Conservation (phyloP, 1,139 yeast genomes). For the Geotrichum bryndzae region DNA sequence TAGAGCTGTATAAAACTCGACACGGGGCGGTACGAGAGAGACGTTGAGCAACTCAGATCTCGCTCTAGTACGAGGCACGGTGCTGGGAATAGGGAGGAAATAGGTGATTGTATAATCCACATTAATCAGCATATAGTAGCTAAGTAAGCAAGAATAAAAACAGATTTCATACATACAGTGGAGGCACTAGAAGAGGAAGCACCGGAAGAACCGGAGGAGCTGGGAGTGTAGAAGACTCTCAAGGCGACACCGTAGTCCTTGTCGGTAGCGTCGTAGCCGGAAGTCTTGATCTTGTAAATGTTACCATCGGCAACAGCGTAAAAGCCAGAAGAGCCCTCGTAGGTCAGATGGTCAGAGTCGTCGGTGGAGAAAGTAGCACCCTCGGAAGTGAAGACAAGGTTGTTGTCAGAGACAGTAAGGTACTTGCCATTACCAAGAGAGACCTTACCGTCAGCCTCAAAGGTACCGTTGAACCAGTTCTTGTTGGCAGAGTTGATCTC, state of each 20-base stretch:
- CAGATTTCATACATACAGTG: no score
- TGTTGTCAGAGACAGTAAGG: conserved; percentile 4
- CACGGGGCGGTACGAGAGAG: no score
- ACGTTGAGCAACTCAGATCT: no score
- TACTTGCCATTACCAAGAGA: conserved; percentile 1
- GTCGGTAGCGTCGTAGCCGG: not conserved
- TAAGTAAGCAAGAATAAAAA: no score
- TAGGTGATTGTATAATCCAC: no score
- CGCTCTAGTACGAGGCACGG: no score
- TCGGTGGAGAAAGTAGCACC: not conserved
- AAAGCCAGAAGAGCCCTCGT: not conserved
- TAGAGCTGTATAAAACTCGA: no score
- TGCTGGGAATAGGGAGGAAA: no score
- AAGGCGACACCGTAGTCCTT: not conserved
- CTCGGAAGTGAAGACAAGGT: not conserved
- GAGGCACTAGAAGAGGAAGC: not conserved
- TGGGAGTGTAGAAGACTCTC: not conserved
- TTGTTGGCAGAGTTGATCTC: not conserved
- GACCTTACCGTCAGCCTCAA: not conserved
- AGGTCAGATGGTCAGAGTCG: conserved; percentile 1
- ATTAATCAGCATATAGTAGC: no score
- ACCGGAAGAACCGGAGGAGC: not conserved
- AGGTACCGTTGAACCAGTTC: not conserved
- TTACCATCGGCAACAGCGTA: not conserved
- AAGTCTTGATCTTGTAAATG: not conserved